These are phyloP conservation scores for Pythium brassicae DNA, from an alignment of 352 stramenopile genomes.

Conservation along the genomic window DNA sequence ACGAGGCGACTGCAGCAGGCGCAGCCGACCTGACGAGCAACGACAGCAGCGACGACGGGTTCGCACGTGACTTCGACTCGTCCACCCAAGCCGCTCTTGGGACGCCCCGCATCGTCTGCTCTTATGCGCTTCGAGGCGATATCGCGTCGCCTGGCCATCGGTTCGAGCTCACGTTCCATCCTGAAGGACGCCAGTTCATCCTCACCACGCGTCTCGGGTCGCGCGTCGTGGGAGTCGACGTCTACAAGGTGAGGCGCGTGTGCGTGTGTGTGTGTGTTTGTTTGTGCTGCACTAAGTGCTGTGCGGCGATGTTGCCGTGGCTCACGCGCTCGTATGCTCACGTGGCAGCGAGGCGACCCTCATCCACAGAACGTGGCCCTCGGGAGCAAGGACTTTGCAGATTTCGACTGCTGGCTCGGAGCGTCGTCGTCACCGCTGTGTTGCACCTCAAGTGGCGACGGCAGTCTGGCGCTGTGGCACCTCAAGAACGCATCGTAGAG, in stretches of 20 bases:
- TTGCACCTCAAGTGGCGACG: not conserved
- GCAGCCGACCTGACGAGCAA: slow-evolving; percentile 5
- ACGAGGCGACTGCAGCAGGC: slow-evolving; percentile 4
- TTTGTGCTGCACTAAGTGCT: not conserved
- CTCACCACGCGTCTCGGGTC: not conserved
- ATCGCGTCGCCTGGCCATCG: too few species aligned
- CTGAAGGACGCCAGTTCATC: slow-evolving; percentile 4
- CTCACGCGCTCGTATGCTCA: not conserved
- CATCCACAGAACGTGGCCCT: not conserved
- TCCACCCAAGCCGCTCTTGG: not conserved
- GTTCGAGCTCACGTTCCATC: slow-evolving; percentile 8
- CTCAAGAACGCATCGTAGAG: not conserved
- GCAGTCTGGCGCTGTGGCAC: not conserved
- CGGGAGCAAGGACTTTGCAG: not conserved
- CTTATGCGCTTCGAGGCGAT: not conserved
- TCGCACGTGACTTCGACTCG: not conserved
- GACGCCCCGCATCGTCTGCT: slow-evolving; percentile 1
- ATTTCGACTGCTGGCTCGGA: not conserved
- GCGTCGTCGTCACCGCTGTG: not conserved
- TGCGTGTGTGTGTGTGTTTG: too few species aligned
- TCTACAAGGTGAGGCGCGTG: slow-evolving; percentile 11
- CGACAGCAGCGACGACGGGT: slow-evolving; percentile 9
- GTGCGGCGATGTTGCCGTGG: not conserved
- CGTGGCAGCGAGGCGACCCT: not conserved
- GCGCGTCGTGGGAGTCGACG: not conserved